Evolutionary conservation across 1,284 basidiomycete genomes (phyloP).

Genomic region (Coniferiporia sulphurascens): DNA sequence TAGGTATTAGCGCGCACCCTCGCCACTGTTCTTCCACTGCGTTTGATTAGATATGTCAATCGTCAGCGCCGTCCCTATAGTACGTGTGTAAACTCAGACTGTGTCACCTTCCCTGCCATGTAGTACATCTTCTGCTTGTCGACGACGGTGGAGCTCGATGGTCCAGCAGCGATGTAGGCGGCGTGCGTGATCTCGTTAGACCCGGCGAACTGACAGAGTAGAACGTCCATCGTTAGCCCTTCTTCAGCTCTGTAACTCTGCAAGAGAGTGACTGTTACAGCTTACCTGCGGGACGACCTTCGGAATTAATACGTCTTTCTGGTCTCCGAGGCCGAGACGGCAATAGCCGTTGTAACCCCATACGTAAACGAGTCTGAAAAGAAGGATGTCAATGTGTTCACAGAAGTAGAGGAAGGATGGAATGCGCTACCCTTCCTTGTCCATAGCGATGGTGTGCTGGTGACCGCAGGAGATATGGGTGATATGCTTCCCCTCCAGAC

Average conservation of each 20-base stretch:
- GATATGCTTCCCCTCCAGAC: slow-evolving; percentile 71
- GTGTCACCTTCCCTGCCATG: slow-evolving; percentile 71
- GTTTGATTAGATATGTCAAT: slow-evolving; percentile 10
- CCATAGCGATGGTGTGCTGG: slow-evolving; percentile 82
- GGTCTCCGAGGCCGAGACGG: slow-evolving; percentile 78
- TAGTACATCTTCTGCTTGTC: slow-evolving; percentile 82
- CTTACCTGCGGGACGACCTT: slow-evolving; percentile 70
- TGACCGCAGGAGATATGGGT: slow-evolving; percentile 80
- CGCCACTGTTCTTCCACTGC: slow-evolving; percentile 90
- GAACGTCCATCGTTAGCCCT: no score
- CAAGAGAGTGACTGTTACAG: background rate
- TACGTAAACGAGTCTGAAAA: slow-evolving; percentile 64
- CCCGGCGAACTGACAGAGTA: slow-evolving; percentile 56
- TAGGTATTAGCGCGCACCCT: slow-evolving; percentile 47
- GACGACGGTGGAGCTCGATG: slow-evolving; percentile 78
- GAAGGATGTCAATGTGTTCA: slow-evolving; percentile 1
- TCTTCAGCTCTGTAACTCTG: background rate
- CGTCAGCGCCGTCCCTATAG: no score
- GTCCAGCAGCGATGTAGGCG: slow-evolving; percentile 69
- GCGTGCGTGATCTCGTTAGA: slow-evolving; percentile 64
- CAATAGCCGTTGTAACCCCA: slow-evolving; percentile 87
- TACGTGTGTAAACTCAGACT: no score
- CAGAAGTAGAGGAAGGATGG: background rate
- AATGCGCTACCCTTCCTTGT: slow-evolving; percentile 58
- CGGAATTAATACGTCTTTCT: slow-evolving; percentile 74